Conservation (phyloP, 306 rosid species). For the Inga leiocalycina region DNA sequence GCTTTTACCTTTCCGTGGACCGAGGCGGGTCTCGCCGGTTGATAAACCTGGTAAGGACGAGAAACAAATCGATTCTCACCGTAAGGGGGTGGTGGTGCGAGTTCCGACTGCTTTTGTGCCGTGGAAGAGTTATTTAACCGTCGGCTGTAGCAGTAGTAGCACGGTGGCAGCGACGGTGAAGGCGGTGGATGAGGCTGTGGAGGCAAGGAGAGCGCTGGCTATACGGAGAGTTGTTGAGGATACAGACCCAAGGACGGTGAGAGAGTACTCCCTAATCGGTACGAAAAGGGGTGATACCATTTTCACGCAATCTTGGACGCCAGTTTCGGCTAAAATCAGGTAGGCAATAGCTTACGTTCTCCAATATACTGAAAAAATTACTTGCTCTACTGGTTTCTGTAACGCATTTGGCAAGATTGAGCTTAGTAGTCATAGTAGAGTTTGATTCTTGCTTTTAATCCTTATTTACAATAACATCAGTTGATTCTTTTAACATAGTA, state of each 20-base stretch:
- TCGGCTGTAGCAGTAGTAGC: background rate
- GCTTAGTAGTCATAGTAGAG: background rate
- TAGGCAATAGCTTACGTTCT: constrained; percentile 13
- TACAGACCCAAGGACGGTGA: constrained; percentile 34
- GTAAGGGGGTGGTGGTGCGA: constrained; percentile 52
- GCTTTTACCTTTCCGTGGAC: constrained; percentile 70
- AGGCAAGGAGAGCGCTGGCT: constrained; percentile 70
- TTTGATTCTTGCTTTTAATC: background rate
- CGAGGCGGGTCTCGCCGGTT: constrained; percentile 37
- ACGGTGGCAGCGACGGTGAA: constrained; percentile 13
- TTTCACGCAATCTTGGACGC: constrained; percentile 86
- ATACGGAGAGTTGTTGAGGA: constrained; percentile 63
- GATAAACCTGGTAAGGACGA: constrained; percentile 40
- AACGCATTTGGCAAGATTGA: background rate
- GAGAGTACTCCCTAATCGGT: constrained; percentile 59
- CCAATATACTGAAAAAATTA: background rate
- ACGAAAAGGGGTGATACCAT: constrained; percentile 66
- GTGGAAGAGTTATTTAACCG: constrained; percentile 45
- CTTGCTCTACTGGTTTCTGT: background rate
- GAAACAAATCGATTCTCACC: constrained; percentile 38
- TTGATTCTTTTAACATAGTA: background rate
- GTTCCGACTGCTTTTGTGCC: constrained; percentile 59
- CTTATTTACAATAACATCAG: background rate
- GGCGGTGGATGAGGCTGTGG: constrained; percentile 54
- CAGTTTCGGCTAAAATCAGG: constrained; percentile 59